Base-by-base conservation (phyloP, 2,329 filamentous ascomycete species). In the Penicillium sp. region DNA sequence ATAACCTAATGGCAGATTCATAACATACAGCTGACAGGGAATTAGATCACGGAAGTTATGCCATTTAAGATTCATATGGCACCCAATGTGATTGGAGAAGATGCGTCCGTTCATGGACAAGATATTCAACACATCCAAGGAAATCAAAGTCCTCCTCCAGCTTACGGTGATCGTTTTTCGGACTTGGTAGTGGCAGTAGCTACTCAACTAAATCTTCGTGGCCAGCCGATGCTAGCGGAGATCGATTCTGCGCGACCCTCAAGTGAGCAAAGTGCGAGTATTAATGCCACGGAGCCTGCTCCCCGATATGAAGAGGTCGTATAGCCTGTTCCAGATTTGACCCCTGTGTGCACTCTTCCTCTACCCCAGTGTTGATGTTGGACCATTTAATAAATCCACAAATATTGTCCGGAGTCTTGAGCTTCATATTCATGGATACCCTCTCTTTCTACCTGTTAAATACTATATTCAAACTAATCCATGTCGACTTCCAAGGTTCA, bases 51-150 rank as follows among this genome's bases (percentile, higher is more conserved):
- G 20, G 29, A 51, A 34, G 2, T 44, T 9, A 16, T 56, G 29
- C 53, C 53, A 13, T 40, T 56, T 5, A 52, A 56, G 22, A 52
- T 56, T 7, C 9, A 46, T 38, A 56, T 56, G 48, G 47, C 53
- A 16, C 20, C 48, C 0, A n/a, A 40, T 42, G 20, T 46, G 7
- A 32, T 38, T 18, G 35, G 40, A 7, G 48, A 35, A 4, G 16
- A 39, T 22, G 20, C 16, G 2, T 29, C 34, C 8, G 16, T 34
- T 18, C 20, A 43, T 20, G 48, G 26, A n/a, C 42, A 40, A 22
- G 18, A 46, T 18, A 26, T 46, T 1, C 47, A 52, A 29, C 13
- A 29, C 5, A 39, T 52, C 13, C 40, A 52, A 4, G 35, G 26
- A 10, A 46, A 14, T 13, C 26, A 13, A 18, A 26, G 26, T 24